A percentile compares a stretch with the other conserved stretches of the same genome.
phyloP scores from a whole-genome alignment of 2,329 filamentous ascomycete species.

The Cladosporium velox region DNA sequence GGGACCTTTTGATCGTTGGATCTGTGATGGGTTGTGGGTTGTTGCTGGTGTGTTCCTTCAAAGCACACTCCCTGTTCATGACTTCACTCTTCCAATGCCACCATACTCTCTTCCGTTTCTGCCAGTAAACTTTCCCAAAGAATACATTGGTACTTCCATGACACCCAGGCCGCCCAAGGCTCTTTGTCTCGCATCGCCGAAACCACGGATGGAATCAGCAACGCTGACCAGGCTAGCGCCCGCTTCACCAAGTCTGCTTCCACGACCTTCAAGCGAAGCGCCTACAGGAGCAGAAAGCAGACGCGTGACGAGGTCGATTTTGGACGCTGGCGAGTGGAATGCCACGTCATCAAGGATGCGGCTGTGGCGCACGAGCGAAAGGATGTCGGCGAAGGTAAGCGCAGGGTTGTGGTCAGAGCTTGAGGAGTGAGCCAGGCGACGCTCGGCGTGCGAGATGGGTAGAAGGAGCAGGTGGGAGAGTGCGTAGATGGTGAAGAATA shows the following conservation, averaged over 20 bases:
- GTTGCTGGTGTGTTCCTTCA: not conserved
- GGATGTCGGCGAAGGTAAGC: conserved; percentile 71
- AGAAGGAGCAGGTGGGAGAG: conserved; percentile 67
- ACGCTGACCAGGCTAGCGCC: conserved; percentile 32
- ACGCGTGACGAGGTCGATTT: conserved; percentile 67
- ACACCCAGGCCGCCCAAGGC: conserved; percentile 25
- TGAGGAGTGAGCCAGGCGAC: conserved; percentile 55
- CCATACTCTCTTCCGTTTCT: conserved; percentile 61
- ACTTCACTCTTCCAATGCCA: conserved; percentile 57
- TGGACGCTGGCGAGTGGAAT: conserved; percentile 69
- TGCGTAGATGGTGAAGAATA: conserved; percentile 72
- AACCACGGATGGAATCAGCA: conserved; percentile 38
- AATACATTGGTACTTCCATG: conserved; percentile 50
- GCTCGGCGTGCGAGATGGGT: conserved; percentile 53
- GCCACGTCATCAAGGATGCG: conserved; percentile 71
- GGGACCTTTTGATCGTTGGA: not conserved
- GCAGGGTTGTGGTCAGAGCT: conserved; percentile 68
- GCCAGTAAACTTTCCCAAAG: conserved; percentile 59
- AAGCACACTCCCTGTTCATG: not conserved
- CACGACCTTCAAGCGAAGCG: conserved; percentile 46
- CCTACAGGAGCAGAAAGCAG: conserved; percentile 59
- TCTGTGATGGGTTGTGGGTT: too few relatives aligned
- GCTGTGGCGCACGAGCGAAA: conserved; percentile 74
- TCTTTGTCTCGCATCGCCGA: conserved; percentile 33
- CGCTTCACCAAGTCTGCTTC: conserved; percentile 23